A percentile compares a stretch with the other conserved stretches of the same genome.
These are phyloP conservation scores for Astraeus odoratus DNA, from an alignment of 768 basidiomycete genomes.

Conservation along the genomic window DNA sequence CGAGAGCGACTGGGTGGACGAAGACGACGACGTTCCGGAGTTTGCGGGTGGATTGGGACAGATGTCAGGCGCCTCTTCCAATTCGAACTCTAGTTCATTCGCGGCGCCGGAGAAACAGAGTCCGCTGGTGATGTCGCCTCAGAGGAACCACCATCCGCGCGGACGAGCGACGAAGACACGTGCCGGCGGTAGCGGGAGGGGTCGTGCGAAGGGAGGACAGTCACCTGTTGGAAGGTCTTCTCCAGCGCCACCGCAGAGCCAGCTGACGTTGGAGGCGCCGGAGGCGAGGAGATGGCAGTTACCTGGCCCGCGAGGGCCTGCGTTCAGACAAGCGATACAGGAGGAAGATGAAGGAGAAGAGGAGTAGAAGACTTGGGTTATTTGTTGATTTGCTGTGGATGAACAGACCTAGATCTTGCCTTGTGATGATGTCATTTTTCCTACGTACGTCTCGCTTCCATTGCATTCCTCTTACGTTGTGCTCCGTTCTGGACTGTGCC, in stretches of 20 bases:
- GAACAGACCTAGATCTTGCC: too few relatives aligned
- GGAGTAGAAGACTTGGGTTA: constrained; percentile 30
- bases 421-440: not conserved
- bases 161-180: constrained; percentile 30
- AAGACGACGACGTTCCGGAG: constrained; percentile 66
- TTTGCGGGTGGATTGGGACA: constrained; percentile 82
- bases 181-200: constrained; percentile 19
- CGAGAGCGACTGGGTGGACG: constrained; percentile 85
- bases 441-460: not conserved
- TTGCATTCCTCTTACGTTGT: not conserved
- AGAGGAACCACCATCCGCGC: constrained; percentile 37
- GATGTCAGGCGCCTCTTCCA: constrained; percentile 24
- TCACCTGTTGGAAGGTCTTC: constrained; percentile 56
- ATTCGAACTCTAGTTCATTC: constrained; percentile 18
- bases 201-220: constrained; percentile 45
- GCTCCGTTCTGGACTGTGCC: not conserved
- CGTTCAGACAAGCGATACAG: constrained; percentile 67
- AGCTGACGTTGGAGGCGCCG: constrained; percentile 39
- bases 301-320: constrained; percentile 60
- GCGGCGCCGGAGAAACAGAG: constrained; percentile 31
- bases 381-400: too few relatives aligned
- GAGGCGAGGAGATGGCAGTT: constrained; percentile 62
- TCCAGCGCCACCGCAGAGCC: constrained; percentile 44
- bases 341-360: constrained; percentile 87
- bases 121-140: constrained; percentile 39